phyloP scores from a whole-genome alignment of 371 early-diverging fungal species.

The Saksenaea oblongispora region DNA sequence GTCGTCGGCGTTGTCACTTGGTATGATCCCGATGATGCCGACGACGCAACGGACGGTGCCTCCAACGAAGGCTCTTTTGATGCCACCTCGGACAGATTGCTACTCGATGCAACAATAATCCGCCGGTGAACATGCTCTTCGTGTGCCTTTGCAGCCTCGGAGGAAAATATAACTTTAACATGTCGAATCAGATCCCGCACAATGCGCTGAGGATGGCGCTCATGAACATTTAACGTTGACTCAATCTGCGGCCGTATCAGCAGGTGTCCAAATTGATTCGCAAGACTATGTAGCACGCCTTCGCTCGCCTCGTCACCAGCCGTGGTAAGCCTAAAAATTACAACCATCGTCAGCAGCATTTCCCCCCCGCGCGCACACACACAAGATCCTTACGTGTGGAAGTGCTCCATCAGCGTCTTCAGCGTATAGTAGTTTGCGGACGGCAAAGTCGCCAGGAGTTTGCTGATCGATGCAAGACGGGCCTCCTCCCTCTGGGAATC shows the following conservation, averaged over 20 bases:
- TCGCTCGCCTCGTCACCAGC: slow-evolving; percentile 5
- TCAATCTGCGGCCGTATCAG: slow-evolving; percentile 60
- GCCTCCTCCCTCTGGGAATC: slow-evolving; percentile 42
- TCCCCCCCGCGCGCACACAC: background rate
- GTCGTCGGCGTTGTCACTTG: background rate
- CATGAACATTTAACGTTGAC: slow-evolving; percentile 53
- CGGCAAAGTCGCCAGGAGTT: slow-evolving; percentile 54
- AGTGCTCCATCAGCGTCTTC: slow-evolving; percentile 46
- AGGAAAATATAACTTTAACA: slow-evolving; percentile 30
- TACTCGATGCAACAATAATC: slow-evolving; percentile 16
- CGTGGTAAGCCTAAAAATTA: background rate
- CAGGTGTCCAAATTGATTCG: slow-evolving; percentile 52
- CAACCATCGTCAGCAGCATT: background rate
- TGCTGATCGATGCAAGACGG: slow-evolving; percentile 46
- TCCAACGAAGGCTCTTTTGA: slow-evolving; percentile 10
- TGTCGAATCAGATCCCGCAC: slow-evolving; percentile 56
- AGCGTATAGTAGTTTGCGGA: slow-evolving; percentile 55
- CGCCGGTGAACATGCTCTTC: slow-evolving; percentile 28
- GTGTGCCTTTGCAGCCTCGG: slow-evolving; percentile 26
- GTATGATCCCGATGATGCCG: slow-evolving; percentile 1
- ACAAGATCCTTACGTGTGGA: slow-evolving; percentile 36
- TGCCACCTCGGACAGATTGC: background rate
- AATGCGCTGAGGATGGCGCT: slow-evolving; percentile 58
- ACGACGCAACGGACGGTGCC: slow-evolving; percentile 14
- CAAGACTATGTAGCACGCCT: slow-evolving; percentile 11